These are phyloP conservation scores for Lachancea quebecensis DNA, from an alignment of 805 yeast species.

Conservation along the genomic window DNA sequence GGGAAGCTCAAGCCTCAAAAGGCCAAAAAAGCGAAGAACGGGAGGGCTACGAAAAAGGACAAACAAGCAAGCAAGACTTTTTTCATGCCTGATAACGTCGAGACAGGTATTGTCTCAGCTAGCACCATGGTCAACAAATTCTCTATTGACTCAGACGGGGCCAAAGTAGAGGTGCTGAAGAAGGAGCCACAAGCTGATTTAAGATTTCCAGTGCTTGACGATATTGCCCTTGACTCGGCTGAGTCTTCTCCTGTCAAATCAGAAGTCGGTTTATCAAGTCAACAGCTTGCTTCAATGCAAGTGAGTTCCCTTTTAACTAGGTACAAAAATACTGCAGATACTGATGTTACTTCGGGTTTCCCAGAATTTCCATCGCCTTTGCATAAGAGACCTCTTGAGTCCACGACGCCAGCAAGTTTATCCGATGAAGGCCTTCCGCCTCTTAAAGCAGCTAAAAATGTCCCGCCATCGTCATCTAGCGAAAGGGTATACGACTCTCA, in stretches of 20 bases:
- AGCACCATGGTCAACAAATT: constrained; percentile 38
- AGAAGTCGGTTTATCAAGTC: neutral
- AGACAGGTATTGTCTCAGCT: constrained; percentile 55
- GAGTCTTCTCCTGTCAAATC: constrained; percentile 11
- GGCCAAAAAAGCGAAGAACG: constrained; percentile 13
- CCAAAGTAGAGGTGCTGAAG: neutral
- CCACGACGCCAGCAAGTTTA: constrained; percentile 2
- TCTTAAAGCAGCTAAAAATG: neutral
- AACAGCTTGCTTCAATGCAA: neutral
- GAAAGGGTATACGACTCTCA: neutral
- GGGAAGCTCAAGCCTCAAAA: constrained; percentile 29
- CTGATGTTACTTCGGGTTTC: neutral
- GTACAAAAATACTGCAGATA: constrained; percentile 1
- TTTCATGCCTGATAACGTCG: constrained; percentile 69
- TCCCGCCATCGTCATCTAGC: neutral
- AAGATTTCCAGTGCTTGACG: constrained; percentile 7
- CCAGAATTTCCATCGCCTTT: constrained; percentile 2
- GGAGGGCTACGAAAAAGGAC: constrained; percentile 10
- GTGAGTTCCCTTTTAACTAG: constrained; percentile 1
- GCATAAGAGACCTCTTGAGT: neutral
- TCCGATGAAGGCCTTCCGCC: constrained; percentile 3
- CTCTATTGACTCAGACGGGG: constrained; percentile 4
- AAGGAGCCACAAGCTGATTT: constrained; percentile 1
- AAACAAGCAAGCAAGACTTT: constrained; percentile 39
- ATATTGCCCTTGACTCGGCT: constrained; percentile 9